Percentiles rank a stretch among this genome's conserved stretches.
phyloP scores from a whole-genome alignment of 1,284 basidiomycete genomes.

The Golubevia pallescens region DNA sequence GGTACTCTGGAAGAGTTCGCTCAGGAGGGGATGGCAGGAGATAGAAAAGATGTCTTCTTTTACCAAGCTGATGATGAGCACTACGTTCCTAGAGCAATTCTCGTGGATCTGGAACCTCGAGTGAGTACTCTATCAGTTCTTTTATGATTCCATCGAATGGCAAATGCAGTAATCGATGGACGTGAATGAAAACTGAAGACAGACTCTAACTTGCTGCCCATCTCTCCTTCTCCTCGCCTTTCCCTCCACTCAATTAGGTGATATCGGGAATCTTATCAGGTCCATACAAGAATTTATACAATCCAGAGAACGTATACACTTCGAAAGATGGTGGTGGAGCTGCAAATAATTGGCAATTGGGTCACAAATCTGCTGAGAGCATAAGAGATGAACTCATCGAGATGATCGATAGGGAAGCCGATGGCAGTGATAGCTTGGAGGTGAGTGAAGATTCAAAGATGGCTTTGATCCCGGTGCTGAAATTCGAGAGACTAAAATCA shows the following conservation, averaged over 20 bases:
- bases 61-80: constrained; percentile 99
- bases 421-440: constrained; percentile 96
- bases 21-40: constrained; percentile 45
- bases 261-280: constrained; percentile 92
- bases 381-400: constrained; percentile 98
- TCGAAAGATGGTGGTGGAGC: constrained; percentile 96
- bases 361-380: constrained; percentile 77
- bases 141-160: background rate
- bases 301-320: constrained; percentile 96
- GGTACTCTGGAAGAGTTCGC: constrained; percentile 61
- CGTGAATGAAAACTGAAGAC: background rate
- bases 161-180: background rate
- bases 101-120: constrained; percentile 96
- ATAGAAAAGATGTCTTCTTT: constrained; percentile 99
- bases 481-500: no score
- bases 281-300: constrained; percentile 92
- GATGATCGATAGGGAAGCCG: constrained; percentile 97
- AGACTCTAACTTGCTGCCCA: background rate
- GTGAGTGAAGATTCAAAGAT: constrained; percentile 70
- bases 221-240: background rate
- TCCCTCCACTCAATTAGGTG: constrained; percentile 71
- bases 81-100: constrained; percentile 94
- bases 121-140: constrained; percentile 68
- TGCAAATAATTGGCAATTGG: constrained; percentile 98
- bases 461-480: no score